phyloP scores from a whole-genome alignment of 2,329 filamentous ascomycete species.

The Blastomyces silverae region DNA sequence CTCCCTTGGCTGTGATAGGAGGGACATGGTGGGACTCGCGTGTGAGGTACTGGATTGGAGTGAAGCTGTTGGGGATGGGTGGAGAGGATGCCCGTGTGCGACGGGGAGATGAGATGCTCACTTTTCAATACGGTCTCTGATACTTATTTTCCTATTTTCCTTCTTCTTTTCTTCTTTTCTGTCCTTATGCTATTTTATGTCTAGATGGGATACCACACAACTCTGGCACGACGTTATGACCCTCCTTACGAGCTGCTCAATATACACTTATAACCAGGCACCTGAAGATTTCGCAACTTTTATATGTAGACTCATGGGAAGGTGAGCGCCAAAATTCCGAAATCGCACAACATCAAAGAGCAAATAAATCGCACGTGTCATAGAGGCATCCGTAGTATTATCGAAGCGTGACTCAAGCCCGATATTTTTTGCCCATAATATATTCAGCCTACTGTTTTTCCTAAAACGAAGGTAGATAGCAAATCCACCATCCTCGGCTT shows the following conservation, averaged over 20 bases:
- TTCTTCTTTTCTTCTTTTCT: background rate
- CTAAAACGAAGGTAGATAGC: background rate
- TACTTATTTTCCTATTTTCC: background rate
- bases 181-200: background rate
- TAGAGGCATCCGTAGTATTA: background rate
- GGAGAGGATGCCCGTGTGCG: conserved; percentile 14
- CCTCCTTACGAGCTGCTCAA: background rate
- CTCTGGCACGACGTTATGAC: background rate
- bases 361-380: background rate
- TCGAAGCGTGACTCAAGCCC: background rate
- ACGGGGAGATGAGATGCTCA: conserved; percentile 21
- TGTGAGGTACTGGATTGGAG: conserved; percentile 20
- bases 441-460: background rate
- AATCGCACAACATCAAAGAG: background rate
- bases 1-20: conserved; percentile 18
- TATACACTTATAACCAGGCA: background rate
- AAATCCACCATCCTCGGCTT: background rate
- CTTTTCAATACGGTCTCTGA: conserved; percentile 21
- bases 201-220: background rate
- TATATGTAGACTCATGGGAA: background rate
- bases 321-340: background rate
- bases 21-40: conserved; percentile 20
- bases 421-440: background rate
- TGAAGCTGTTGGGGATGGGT: conserved; percentile 18
- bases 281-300: background rate